Conservation (phyloP, 2,329 filamentous ascomycete genomes). For the Ascochyta lentis region DNA sequence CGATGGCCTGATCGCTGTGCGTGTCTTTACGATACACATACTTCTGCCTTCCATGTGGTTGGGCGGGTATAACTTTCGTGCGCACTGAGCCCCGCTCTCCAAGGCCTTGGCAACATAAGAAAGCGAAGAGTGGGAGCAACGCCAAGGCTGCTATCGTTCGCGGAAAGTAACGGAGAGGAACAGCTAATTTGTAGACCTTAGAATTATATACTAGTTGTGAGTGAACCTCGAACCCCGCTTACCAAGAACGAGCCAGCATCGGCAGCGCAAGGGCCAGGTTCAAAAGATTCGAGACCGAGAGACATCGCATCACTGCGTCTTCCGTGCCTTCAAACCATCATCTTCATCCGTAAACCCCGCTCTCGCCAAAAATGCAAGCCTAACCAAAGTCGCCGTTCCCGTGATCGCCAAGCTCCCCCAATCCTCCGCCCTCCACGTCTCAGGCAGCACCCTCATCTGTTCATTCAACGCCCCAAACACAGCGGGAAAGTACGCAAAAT, state of each 20-base stretch:
- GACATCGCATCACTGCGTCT: neutral
- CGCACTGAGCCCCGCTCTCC: neutral
- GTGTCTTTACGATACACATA: constrained; percentile 58
- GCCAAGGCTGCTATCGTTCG: neutral
- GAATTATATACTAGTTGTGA: too few relatives aligned
- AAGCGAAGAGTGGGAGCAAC: neutral
- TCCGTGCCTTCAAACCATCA: neutral
- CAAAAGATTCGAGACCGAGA: too few relatives aligned
- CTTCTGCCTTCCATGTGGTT: neutral
- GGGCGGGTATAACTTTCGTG: neutral
- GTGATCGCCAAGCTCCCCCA: constrained; percentile 45
- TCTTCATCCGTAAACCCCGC: constrained; percentile 24
- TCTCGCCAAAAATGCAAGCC: constrained; percentile 28
- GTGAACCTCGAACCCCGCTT: too few relatives aligned
- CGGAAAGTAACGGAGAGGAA: neutral
- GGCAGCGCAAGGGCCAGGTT: too few relatives aligned
- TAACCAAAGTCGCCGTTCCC: constrained; percentile 29
- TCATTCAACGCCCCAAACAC: constrained; percentile 22
- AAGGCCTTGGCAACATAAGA: constrained; percentile 8
- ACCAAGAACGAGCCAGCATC: too few relatives aligned
- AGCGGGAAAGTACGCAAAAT: constrained; percentile 32
- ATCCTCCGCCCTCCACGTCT: constrained; percentile 32
- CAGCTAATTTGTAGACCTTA: too few relatives aligned
- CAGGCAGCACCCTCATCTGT: constrained; percentile 21
- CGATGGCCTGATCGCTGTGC: constrained; percentile 37